Evolutionary conservation across 1,284 basidiomycete species (phyloP).

Genomic region (Sporisorium iseilematis-ciliati): DNA sequence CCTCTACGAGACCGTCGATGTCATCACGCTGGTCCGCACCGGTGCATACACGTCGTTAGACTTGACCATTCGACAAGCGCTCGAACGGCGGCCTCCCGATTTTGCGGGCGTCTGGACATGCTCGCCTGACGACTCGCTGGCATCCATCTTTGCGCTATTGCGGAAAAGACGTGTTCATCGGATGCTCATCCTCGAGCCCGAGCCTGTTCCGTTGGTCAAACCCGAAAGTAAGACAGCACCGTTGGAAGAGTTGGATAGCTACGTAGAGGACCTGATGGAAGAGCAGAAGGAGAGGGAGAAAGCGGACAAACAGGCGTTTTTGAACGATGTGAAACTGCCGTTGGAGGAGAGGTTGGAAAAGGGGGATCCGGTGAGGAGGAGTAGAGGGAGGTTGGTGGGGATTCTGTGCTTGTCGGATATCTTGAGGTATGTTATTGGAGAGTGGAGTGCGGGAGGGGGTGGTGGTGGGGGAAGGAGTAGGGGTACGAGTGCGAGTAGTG

Average conservation of each 20-base stretch:
- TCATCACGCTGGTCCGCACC: slow-evolving; percentile 84
- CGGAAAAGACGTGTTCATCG: slow-evolving; percentile 94
- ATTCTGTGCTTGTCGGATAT: slow-evolving; percentile 67
- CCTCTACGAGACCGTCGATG: slow-evolving; percentile 98
- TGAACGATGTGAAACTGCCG: slow-evolving; percentile 12
- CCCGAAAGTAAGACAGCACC: slow-evolving; percentile 19
- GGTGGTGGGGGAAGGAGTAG: slow-evolving; percentile 19
- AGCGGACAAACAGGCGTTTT: slow-evolving; percentile 8
- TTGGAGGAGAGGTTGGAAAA: slow-evolving; percentile 48
- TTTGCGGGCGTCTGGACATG: slow-evolving; percentile 97
- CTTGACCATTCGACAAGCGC: slow-evolving; percentile 91
- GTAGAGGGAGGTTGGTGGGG: slow-evolving; percentile 58
- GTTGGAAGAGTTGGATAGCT: slow-evolving; percentile 40
- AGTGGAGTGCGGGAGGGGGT: not conserved
- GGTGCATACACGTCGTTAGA: slow-evolving; percentile 95
- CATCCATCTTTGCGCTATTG: slow-evolving; percentile 89
- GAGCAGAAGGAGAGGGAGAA: slow-evolving; percentile 22
- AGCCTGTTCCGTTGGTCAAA: slow-evolving; percentile 6
- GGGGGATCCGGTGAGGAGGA: slow-evolving; percentile 45
- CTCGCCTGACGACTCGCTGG: slow-evolving; percentile 91
- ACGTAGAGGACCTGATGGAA: slow-evolving; percentile 34
- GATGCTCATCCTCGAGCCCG: slow-evolving; percentile 71
- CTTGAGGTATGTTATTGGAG: slow-evolving; percentile 64
- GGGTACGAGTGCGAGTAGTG: slow-evolving; percentile 19
- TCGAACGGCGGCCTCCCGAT: slow-evolving; percentile 86